Evolutionary conservation across 257 asterid species (phyloP).

Genomic region (Fraxinus quadrangulata): DNA sequence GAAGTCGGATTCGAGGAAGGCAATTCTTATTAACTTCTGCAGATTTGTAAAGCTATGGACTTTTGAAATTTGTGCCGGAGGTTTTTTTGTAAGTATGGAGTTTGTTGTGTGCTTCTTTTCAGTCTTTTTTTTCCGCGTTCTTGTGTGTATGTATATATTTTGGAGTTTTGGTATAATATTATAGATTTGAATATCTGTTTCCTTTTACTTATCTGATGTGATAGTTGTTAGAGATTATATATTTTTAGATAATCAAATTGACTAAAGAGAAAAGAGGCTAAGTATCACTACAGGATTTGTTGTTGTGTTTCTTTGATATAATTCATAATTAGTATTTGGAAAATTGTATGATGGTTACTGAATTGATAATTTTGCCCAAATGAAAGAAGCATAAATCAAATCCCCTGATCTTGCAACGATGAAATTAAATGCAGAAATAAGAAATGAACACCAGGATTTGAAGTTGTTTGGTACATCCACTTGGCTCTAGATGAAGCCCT

Average conservation of each 20-base stretch:
- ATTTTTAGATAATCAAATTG: not conserved
- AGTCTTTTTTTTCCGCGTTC: not conserved
- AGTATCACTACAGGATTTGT: not conserved
- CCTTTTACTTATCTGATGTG: not conserved
- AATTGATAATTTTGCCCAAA: not conserved
- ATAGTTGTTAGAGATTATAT: not conserved
- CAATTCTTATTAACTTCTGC: constrained; percentile 27
- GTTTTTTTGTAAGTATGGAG: not conserved
- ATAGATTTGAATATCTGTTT: not conserved
- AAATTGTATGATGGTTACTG: not conserved
- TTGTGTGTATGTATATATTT: not conserved
- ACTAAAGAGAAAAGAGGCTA: not conserved
- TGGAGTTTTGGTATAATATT: not conserved
- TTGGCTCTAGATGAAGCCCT: not conserved
- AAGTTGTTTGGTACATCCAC: not conserved
- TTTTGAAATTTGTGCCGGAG: not conserved
- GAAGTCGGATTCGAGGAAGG: constrained; percentile 44
- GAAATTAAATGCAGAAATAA: not conserved
- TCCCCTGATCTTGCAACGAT: not conserved
- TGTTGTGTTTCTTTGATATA: no score
- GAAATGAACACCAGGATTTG: not conserved
- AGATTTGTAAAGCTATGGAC: not conserved
- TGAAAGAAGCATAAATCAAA: not conserved
- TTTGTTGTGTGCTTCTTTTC: not conserved
- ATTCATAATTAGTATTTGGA: not conserved